A percentile compares a stretch with the other conserved stretches of the same genome.
These are phyloP conservation scores for Emydomyces testavorans DNA, from an alignment of 2,329 filamentous ascomycete genomes.

Conservation along the genomic window DNA sequence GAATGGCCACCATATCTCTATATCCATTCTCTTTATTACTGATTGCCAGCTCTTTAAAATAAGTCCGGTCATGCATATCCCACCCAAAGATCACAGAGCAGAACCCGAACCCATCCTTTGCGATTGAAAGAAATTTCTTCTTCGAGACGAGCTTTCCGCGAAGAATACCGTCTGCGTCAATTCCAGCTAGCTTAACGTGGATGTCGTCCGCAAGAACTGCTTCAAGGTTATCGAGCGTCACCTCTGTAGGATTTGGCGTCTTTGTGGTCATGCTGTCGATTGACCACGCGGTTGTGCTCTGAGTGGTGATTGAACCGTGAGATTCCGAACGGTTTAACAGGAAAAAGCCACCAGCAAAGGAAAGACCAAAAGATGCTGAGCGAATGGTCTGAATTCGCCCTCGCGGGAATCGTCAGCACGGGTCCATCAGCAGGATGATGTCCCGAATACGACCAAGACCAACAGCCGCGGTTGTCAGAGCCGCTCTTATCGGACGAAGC, in stretches of 20 bases:
- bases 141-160: slow-evolving; percentile 87
- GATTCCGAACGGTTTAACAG: background rate
- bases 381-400: background rate
- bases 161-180: slow-evolving; percentile 77
- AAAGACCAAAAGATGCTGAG: background rate
- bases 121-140: slow-evolving; percentile 79
- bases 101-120: slow-evolving; percentile 75
- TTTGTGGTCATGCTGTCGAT: slow-evolving; percentile 1
- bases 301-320: background rate
- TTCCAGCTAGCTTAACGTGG: slow-evolving; percentile 75
- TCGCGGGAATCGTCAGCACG: background rate
- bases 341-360: background rate
- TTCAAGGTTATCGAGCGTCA: slow-evolving; percentile 53
- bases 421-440: background rate
- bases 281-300: background rate
- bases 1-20: slow-evolving; percentile 68
- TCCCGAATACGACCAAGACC: background rate
- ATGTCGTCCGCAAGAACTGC: slow-evolving; percentile 57
- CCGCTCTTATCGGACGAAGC: slow-evolving; percentile 6
- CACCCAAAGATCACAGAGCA: slow-evolving; percentile 91
- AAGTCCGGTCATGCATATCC: slow-evolving; percentile 94
- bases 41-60: slow-evolving; percentile 71
- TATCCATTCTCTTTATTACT: slow-evolving; percentile 89
- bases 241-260: background rate
- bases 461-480: no score